Percentiles rank a stretch among this genome's conserved stretches.
Conservation (phyloP, 345 rosid genomes). For the Ailanthus altissimus region DNA sequence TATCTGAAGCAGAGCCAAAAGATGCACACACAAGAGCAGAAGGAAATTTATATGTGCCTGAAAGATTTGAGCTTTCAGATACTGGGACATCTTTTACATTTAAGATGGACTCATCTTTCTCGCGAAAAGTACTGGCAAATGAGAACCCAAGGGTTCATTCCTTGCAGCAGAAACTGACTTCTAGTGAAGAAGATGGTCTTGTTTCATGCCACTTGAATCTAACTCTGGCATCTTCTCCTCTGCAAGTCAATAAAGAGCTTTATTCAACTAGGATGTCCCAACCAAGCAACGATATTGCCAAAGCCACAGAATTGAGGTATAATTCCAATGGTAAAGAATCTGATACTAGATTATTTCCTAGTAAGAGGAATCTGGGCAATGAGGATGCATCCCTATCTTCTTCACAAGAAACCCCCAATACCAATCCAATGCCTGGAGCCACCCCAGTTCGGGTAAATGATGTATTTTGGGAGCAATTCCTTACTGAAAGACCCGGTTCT, state of each 20-base stretch:
- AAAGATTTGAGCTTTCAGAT: conserved; percentile 75
- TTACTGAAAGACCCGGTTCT: conserved; percentile 93
- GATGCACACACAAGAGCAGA: conserved; percentile 48
- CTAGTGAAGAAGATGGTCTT: conserved; percentile 64
- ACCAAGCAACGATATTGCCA: conserved; percentile 39
- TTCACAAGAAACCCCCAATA: conserved; percentile 42
- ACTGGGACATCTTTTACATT: conserved; percentile 66
- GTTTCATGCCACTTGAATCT: conserved; percentile 83
- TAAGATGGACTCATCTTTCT: conserved; percentile 41
- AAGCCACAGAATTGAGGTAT: conserved; percentile 32
- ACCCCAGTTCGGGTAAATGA: conserved; percentile 74
- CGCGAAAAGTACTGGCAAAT: conserved; percentile 40
- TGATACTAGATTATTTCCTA: conserved; percentile 26
- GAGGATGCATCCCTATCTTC: conserved; percentile 29
- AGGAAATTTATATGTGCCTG: conserved; percentile 50
- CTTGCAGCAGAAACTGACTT: conserved; percentile 45
- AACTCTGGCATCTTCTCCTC: conserved; percentile 75
- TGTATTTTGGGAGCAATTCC: conserved; percentile 92
- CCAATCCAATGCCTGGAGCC: conserved; percentile 48
- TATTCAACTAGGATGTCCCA: conserved; percentile 42
- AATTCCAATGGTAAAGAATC: conserved; percentile 37
- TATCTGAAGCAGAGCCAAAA: conserved; percentile 52
- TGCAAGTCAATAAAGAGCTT: conserved; percentile 52
- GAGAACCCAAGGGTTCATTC: conserved; percentile 41
- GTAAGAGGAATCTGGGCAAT: conserved; percentile 27